A percentile compares a stretch with the other conserved stretches of the same genome.
These are phyloP conservation scores for Fonsecaea nubica DNA, from an alignment of 2,329 filamentous ascomycete genomes.

Conservation along the genomic window DNA sequence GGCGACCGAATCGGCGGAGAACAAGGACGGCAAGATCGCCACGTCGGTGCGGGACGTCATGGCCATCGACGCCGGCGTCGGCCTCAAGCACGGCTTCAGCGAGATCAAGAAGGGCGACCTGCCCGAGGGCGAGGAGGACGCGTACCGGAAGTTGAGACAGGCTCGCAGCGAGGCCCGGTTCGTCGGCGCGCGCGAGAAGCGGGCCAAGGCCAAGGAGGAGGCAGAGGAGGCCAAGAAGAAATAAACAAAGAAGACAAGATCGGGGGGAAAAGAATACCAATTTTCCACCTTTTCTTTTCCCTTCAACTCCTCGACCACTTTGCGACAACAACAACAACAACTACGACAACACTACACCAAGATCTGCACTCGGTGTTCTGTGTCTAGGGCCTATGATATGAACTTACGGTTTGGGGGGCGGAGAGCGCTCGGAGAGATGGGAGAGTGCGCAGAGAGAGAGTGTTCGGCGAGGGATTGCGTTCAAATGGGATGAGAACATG, in stretches of 20 bases:
- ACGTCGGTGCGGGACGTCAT: conserved; percentile 65
- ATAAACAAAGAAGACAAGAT: conserved; percentile 42
- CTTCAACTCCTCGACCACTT: no score
- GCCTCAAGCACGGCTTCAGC: conserved; percentile 63
- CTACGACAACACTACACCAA: conserved; percentile 22
- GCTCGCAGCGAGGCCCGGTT: conserved; percentile 83
- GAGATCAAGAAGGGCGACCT: conserved; percentile 84
- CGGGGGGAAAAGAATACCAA: no score
- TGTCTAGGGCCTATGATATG: no score
- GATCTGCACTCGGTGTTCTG: conserved; percentile 12
- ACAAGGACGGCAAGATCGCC: conserved; percentile 56
- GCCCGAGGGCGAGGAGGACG: conserved; percentile 80
- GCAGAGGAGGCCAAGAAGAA: conserved; percentile 65
- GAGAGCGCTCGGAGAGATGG: no score
- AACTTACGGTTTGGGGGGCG: no score
- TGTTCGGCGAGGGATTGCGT: no score
- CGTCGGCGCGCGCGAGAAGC: conserved; percentile 88
- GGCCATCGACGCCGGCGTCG: conserved; percentile 71
- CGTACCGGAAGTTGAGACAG: conserved; percentile 83
- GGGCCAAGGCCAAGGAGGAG: conserved; percentile 79
- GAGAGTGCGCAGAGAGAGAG: no score
- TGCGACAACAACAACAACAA: not conserved
- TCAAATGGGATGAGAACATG: no score
- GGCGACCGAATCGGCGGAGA: conserved; percentile 53
- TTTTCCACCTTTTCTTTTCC: no score